Base-by-base conservation (phyloP, 106 monocot species). In the Apostasia ramifera region DNA sequence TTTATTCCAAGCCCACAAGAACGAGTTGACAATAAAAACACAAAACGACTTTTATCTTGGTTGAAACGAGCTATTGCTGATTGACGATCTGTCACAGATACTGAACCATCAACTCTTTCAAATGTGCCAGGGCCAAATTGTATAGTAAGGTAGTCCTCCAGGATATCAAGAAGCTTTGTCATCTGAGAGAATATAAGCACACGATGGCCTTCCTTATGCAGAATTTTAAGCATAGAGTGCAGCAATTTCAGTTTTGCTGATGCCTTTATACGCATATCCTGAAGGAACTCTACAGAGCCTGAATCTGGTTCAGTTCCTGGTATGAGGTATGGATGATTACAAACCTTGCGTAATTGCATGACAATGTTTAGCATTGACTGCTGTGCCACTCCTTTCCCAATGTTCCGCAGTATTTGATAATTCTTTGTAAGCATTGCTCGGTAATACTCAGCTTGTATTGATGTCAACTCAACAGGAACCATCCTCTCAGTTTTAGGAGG, bases 281-380 rank as follows among this genome's bases (percentile, higher is more conserved):
- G 97, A 13, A 97, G 81, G 40, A 97, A 97, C 56, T 92, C 92
- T 2, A 70, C 55, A 56, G 97, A 83, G 4, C 97, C 97, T 69
- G 89, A 78, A 59, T 87, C 86, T 50, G 97, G 97, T 84, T 97
- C 97, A 38, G 97, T 97, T 71, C 97, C 97, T 61, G 89, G 80
- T 59, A 97, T 97, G n/a, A 97, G 80, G 75, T 97, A 97, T 47
- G 97, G 97, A 81, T 97, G 97, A 73, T 97, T 97, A 82, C 97
- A 97, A 58, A 97, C 89, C 71, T 97, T 97, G 40, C 97, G 70
- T 10, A 97, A 83, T 54, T 97, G 97, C 97, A 97, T 97, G 43
- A 97, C 97, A 71, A 97, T 90, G 71, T 97, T 97, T 68, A 97
- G 65, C 86, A 97, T 79, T 6, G 97, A 97, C 58, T 93, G 92